Percentiles rank a stretch among this genome's conserved stretches.
phyloP scores from a whole-genome alignment of 306 rosid genomes.

The Rosa lucieae region DNA sequence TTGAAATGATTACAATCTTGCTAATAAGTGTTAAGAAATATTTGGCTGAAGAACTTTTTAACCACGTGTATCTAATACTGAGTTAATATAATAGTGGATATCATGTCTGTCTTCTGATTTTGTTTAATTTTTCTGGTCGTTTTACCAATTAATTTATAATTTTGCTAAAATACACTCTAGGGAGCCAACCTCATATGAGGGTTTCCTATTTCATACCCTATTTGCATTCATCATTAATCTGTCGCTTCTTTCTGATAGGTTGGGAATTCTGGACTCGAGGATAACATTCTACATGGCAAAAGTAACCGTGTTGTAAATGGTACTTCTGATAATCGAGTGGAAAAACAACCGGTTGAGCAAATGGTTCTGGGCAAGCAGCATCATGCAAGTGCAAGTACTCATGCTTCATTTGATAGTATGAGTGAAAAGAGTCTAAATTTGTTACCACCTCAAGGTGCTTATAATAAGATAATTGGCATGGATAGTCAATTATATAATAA shows the following conservation, averaged over 20 bases:
- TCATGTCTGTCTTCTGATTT: background rate
- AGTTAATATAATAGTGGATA: background rate
- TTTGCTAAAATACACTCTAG: background rate
- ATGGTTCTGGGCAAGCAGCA: slow-evolving; percentile 42
- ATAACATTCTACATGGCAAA: slow-evolving; percentile 33
- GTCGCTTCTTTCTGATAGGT: slow-evolving; percentile 47
- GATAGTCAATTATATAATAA: slow-evolving; percentile 41
- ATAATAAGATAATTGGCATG: slow-evolving; percentile 40
- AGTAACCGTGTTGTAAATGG: slow-evolving; percentile 38
- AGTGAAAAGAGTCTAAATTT: slow-evolving; percentile 41
- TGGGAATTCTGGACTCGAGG: slow-evolving; percentile 49
- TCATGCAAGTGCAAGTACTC: slow-evolving; percentile 40
- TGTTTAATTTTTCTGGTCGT: background rate
- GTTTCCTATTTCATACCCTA: background rate
- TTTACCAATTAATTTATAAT: background rate
- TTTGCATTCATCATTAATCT: slow-evolving; percentile 14
- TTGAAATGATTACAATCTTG: background rate
- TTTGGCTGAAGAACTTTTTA: background rate
- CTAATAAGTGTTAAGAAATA: background rate
- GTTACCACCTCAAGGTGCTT: slow-evolving; percentile 43
- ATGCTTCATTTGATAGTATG: slow-evolving; percentile 40
- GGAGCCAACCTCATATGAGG: background rate
- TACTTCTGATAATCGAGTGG: slow-evolving; percentile 46
- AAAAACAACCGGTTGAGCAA: slow-evolving; percentile 41
- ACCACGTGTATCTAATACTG: background rate